Percentiles rank a stretch among this genome's conserved stretches.
These are phyloP conservation scores for Didymella exigua DNA, from an alignment of 2,329 filamentous ascomycete genomes.

Conservation along the genomic window DNA sequence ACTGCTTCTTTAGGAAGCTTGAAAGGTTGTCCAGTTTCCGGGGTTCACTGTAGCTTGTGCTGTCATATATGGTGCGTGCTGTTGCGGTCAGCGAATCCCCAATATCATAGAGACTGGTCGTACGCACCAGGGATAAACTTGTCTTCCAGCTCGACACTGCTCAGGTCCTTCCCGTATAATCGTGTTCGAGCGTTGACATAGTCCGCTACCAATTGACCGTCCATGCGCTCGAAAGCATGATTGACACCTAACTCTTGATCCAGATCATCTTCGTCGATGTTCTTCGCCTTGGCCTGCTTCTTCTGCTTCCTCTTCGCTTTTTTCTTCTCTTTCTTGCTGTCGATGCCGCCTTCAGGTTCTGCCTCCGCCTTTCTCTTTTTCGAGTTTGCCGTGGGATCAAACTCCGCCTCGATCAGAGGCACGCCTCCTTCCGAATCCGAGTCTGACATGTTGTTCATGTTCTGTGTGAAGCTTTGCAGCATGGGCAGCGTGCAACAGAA, in stretches of 20 bases:
- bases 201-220: slow-evolving; percentile 81
- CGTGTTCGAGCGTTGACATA: slow-evolving; percentile 80
- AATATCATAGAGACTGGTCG: not conserved
- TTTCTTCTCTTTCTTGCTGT: slow-evolving; percentile 45
- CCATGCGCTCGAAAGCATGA: slow-evolving; percentile 79
- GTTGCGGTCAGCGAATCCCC: slow-evolving; percentile 20
- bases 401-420: slow-evolving; percentile 52
- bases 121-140: slow-evolving; percentile 73
- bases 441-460: slow-evolving; percentile 51
- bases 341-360: slow-evolving; percentile 38
- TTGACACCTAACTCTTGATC: slow-evolving; percentile 67
- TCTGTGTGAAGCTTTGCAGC: slow-evolving; percentile 26
- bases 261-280: slow-evolving; percentile 66
- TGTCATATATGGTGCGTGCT: slow-evolving; percentile 80
- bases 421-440: slow-evolving; percentile 52
- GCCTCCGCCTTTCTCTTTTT: slow-evolving; percentile 52
- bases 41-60: slow-evolving; percentile 71
- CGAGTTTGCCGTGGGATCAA: slow-evolving; percentile 39
- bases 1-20: slow-evolving; percentile 74
- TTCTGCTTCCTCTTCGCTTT: slow-evolving; percentile 56
- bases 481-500: slow-evolving; percentile 22
- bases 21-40: slow-evolving; percentile 76
- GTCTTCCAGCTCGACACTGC: slow-evolving; percentile 82
- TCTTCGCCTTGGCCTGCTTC: slow-evolving; percentile 63
- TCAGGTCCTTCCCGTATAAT: slow-evolving; percentile 80